These are phyloP conservation scores for Tylopilus cervinicoccineus DNA, from an alignment of 768 basidiomycete species.

Conservation along the genomic window DNA sequence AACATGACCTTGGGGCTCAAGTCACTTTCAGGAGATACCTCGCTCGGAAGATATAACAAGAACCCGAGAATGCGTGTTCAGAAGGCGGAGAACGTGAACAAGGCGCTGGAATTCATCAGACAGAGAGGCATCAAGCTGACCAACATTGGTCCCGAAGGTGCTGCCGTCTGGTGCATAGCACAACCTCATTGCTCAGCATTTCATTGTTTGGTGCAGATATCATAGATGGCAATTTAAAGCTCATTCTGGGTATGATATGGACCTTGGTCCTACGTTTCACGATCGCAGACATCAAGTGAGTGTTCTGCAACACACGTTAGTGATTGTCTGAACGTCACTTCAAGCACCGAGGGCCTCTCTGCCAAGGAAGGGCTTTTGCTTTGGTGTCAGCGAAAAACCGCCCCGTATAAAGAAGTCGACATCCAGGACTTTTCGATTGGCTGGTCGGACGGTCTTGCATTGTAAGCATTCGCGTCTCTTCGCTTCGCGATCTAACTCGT, in stretches of 20 bases:
- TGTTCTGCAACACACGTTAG: conserved; percentile 7
- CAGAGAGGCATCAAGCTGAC: conserved; percentile 93
- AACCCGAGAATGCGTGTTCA: conserved; percentile 90
- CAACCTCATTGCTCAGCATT: conserved; percentile 1
- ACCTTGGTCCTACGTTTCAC: conserved; percentile 95
- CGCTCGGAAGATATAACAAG: conserved; percentile 93
- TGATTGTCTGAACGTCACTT: conserved; percentile 9
- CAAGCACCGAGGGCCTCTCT: conserved; percentile 95
- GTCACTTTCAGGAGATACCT: conserved; percentile 62
- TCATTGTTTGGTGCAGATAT: conserved; percentile 59
- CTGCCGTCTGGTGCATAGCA: conserved; percentile 1
- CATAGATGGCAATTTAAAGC: conserved; percentile 97
- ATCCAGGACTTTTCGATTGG: conserved; percentile 91
- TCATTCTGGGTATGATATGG: conserved; percentile 99
- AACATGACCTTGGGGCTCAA: conserved; percentile 7
- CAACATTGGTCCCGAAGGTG: conserved; percentile 96
- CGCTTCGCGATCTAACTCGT: conserved; percentile 5
- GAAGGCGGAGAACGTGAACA: conserved; percentile 97
- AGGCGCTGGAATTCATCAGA: conserved; percentile 93
- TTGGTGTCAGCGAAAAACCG: conserved; percentile 98
- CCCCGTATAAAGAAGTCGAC: conserved; percentile 84
- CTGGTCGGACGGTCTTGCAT: conserved; percentile 93
- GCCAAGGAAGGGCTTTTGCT: conserved; percentile 96
- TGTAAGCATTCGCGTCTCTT: conserved; percentile 50
- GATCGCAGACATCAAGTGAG: conserved; percentile 95